Base-by-base conservation (phyloP, 257 asterid species). In the Solanum pennellii region DNA sequence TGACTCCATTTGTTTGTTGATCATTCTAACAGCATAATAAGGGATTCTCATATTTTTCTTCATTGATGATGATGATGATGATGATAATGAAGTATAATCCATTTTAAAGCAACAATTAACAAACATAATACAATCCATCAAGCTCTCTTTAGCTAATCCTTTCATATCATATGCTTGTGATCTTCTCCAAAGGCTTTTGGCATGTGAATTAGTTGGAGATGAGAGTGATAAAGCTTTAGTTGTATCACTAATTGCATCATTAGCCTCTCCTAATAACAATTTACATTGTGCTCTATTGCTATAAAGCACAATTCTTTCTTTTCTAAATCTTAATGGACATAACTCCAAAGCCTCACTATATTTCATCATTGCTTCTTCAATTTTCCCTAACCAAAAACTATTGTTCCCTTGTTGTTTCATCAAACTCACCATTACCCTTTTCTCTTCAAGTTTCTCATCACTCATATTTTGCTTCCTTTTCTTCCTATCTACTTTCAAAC, bases 101-200 rank as follows among this genome's bases (percentile, higher is more conserved):
- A 91, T 89, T 83, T 89, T 92, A 65, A 88, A 87, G 25, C 95
- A 89, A 33, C 90, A 84, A 80, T 88, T 92, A 56, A 96, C 91
- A 89, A 94, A 94, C 86, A 89, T 88, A 16, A 95, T 73, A 79
- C 98, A 93, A 71, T 96, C 99, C 95, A 94, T 93, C 90, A 96
- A 92, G 89, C 99, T 96, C 89, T 94, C 97, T 82, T 92, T 96
- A 87, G 93, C 94, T 93, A 94, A 90, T 65, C 98, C 97, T 89
- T 93, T 96, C 90, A 93, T 89, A 88, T 96, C 98, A 90, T 93
- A 96, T 4, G 99, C 98, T 82, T 92, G 95, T 71, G 98, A 93
- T 88, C 98, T 93, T 72, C 90, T 92, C 99, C 98, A 94, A 12
- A 96, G 95, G 85, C 98, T 94, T 52, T 90, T 92, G 62, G 89